Percentiles rank a stretch among this genome's conserved stretches.
Evolutionary conservation across 2,329 filamentous ascomycete species (phyloP).

Genomic region (Microascus cirrosus): DNA sequence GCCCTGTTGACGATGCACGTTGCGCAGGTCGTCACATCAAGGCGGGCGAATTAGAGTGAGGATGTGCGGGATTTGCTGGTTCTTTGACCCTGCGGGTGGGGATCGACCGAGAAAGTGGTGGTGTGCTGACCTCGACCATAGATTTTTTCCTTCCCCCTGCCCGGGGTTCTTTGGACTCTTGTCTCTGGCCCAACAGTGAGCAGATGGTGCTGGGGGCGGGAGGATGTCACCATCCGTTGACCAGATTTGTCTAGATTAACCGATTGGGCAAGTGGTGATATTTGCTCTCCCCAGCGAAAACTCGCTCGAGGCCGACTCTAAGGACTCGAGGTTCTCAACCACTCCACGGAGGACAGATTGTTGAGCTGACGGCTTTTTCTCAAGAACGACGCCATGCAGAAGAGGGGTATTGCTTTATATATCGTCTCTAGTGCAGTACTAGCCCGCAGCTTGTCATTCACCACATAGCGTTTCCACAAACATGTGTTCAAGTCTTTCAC

Average conservation of each 20-base stretch:
- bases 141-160: background rate
- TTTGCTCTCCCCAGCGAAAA: background rate
- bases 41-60: constrained; percentile 15
- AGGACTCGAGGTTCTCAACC: too few species aligned
- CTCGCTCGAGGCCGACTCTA: too few species aligned
- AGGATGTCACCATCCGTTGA: background rate
- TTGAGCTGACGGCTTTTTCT: too few species aligned
- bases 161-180: background rate
- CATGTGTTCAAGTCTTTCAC: too few species aligned
- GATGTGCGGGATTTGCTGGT: background rate
- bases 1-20: constrained; percentile 22
- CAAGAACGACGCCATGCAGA: too few species aligned
- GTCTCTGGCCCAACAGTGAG: background rate
- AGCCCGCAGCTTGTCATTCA: too few species aligned
- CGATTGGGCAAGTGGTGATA: background rate
- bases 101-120: background rate
- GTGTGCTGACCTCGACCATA: constrained; percentile 1
- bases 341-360: too few species aligned
- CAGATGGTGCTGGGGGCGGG: background rate
- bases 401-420: too few species aligned
- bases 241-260: background rate
- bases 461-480: too few species aligned
- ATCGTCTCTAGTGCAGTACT: too few species aligned
- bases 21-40: constrained; percentile 21
- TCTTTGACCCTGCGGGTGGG: background rate